Evolutionary conservation across 768 basidiomycete genomes (phyloP), one percentile per base, ranked within the genome.

Genomic region (Boletus rex-veris): DNA sequence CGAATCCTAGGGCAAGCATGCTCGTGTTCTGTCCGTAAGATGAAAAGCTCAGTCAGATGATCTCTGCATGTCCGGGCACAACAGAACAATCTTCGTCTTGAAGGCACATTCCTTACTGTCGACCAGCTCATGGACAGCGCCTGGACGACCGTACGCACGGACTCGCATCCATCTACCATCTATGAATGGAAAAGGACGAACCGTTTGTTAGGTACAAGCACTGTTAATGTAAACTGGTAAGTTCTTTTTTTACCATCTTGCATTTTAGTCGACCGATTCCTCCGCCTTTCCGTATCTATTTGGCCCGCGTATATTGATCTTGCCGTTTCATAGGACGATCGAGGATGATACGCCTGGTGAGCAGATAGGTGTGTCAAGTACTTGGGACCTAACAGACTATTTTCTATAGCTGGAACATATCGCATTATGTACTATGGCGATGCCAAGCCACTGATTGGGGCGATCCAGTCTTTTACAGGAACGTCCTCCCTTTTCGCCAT

Each of bases 101-200:
- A 89, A 61, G 77, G 76, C 41, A 89, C 88, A 1, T 90, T 87
- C 76, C 71, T 91, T 41, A 80, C 77, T 1, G 79, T 91, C 38
- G 86, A 90, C 54, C 77, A 74, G 47, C 67, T 77, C 33, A 69
- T 75, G 7, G 63, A 72, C 15, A 76, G 74, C 28, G 59, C 71
- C 48, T 91, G 86, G 88, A 71, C 55, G 54, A 64, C 76, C 1
- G 80, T 85, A 33, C 77, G 83, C 48, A 83, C 85, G 14, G 90
- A 92, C 69, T 90, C 89, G 18, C 88, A 90, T 66, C 87, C 87
- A 30, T 89, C 86, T 5, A 90, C 88, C 1, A 76, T 75, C 18
- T 89, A 80, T 61, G 74, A 75, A 53, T 90, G 89, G 89, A 68
- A 61, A 21, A 75, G 85, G 67, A 80, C 75, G 12, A 85, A 68